phyloP scores from a whole-genome alignment of 495 filamentous ascomycete genomes.

The Trichoderma virens region DNA sequence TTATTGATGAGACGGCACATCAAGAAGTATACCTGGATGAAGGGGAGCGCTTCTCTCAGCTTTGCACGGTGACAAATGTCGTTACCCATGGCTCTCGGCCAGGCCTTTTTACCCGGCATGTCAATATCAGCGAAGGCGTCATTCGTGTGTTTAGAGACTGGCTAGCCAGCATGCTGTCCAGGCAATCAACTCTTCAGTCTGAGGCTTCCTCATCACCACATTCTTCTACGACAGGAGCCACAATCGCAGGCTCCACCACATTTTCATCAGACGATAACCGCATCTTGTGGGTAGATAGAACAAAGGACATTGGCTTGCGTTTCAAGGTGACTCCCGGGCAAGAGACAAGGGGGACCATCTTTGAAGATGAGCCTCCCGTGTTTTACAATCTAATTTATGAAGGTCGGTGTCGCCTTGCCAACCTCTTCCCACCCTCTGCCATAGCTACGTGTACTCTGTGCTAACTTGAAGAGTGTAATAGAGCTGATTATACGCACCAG shows the following conservation, averaged over 20 bases:
- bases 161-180: constrained; percentile 42
- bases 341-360: constrained; percentile 31
- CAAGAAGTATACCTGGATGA: constrained; percentile 58
- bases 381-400: constrained; percentile 53
- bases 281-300: constrained; percentile 53
- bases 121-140: constrained; percentile 55
- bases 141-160: constrained; percentile 62
- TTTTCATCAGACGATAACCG: constrained; percentile 7
- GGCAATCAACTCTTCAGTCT: constrained; percentile 10
- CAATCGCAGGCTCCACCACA: background rate
- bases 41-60: constrained; percentile 62
- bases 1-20: constrained; percentile 34
- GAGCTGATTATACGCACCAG: constrained; percentile 56
- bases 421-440: no score
- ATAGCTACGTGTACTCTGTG: background rate
- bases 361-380: constrained; percentile 53
- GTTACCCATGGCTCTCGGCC: constrained; percentile 55
- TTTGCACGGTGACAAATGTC: constrained; percentile 59
- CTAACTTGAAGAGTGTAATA: constrained; percentile 17
- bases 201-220: background rate
- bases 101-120: constrained; percentile 51
- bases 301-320: constrained; percentile 48
- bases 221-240: background rate
- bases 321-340: constrained; percentile 38
- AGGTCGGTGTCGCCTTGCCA: constrained; percentile 33